Evolutionary conservation across 1,284 basidiomycete species (phyloP).

Genomic region (Inonotus obliquus): DNA sequence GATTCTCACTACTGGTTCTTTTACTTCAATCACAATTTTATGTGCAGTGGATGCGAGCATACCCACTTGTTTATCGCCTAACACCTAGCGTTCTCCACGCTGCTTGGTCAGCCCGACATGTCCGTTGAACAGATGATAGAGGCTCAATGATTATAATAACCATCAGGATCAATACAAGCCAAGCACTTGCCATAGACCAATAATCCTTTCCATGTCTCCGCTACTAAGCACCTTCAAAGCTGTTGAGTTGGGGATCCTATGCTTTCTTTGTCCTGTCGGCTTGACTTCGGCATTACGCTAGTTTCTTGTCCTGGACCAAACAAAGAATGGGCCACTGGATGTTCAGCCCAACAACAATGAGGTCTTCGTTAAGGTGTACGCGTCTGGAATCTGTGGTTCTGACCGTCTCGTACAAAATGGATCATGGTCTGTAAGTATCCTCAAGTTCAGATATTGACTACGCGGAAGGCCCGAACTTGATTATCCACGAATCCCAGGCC

Average conservation of each 20-base stretch:
- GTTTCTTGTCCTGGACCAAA: conserved; percentile 14
- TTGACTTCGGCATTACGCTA: no score
- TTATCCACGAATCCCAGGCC: conserved; percentile 23
- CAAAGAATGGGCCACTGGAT: conserved; percentile 16
- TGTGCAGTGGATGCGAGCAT: neutral
- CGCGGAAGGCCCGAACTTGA: neutral
- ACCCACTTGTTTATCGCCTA: neutral
- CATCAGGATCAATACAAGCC: neutral
- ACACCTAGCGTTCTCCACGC: neutral
- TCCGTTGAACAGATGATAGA: neutral
- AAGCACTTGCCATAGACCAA: neutral
- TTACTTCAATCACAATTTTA: neutral
- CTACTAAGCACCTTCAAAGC: neutral
- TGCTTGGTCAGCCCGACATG: neutral
- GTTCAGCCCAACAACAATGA: conserved; percentile 19
- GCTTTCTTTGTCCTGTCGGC: neutral
- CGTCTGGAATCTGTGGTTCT: conserved; percentile 25
- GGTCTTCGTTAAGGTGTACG: conserved; percentile 24
- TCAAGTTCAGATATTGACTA: neutral
- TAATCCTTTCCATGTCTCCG: neutral
- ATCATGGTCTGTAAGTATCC: conserved; percentile 18
- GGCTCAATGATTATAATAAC: neutral
- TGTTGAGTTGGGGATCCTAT: neutral
- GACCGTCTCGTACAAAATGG: conserved; percentile 26
- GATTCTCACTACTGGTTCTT: neutral